Evolutionary conservation across 352 stramenopile species (phyloP).

Genomic region (Phytophthora syringae): DNA sequence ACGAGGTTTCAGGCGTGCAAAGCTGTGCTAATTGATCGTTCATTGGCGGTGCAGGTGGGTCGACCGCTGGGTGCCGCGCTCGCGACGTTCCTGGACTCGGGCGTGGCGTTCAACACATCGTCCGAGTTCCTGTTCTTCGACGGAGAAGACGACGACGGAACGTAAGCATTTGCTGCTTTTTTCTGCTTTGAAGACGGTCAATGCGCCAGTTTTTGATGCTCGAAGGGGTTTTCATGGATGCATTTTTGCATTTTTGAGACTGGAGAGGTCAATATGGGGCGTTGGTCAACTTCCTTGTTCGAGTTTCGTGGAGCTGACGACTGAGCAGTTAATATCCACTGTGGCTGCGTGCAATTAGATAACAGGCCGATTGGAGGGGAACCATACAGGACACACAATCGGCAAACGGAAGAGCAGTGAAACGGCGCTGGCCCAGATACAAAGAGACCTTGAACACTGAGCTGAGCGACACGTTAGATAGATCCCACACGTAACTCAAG

Average conservation of each 20-base stretch:
- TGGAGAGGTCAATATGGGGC: constrained; percentile 13
- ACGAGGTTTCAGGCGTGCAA: not conserved
- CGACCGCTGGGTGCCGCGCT: constrained; percentile 56
- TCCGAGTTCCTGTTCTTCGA: constrained; percentile 81
- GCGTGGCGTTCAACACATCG: constrained; percentile 61
- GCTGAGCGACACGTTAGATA: constrained; percentile 28
- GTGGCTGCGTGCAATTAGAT: constrained; percentile 61
- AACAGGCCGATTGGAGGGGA: constrained; percentile 35
- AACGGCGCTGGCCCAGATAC: constrained; percentile 1
- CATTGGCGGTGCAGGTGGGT: constrained; percentile 40
- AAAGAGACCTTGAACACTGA: constrained; percentile 11
- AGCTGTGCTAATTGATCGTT: constrained; percentile 10
- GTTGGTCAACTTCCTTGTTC: constrained; percentile 7
- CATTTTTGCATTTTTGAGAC: not conserved
- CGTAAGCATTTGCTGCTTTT: constrained; percentile 49
- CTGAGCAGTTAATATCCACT: constrained; percentile 83
- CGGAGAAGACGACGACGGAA: constrained; percentile 82
- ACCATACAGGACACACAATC: constrained; percentile 23
- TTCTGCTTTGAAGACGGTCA: constrained; percentile 6
- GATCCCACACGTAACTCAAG: constrained; percentile 23
- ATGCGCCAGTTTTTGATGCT: constrained; percentile 1
- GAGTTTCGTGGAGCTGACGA: constrained; percentile 57
- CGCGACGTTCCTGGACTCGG: constrained; percentile 57
- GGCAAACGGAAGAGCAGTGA: constrained; percentile 22
- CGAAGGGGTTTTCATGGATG: constrained; percentile 9